Evolutionary conservation across 345 rosid species (phyloP), one percentile per base, ranked within the genome.

Genomic region (Laguncularia racemosa): DNA sequence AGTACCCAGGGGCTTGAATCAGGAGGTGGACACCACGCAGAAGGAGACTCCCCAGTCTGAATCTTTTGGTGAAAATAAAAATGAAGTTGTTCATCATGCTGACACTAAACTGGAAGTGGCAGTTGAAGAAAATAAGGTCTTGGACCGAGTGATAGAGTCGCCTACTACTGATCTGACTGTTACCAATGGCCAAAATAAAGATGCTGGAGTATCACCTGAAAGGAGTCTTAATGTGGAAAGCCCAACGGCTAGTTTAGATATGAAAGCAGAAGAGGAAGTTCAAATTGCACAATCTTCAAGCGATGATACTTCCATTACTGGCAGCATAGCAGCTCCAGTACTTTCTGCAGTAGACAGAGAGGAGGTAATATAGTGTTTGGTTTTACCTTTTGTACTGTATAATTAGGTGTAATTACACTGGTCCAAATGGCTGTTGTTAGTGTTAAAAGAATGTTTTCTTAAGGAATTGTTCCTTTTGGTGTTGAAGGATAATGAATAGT

Each of bases 191-290:
- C 71, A 63, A 59, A 52, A 17, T 64, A 53, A 66, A 19, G 53
- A 65, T 60, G 17, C 76, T 69, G 73, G 51, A 19, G 18, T 28
- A 43, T 62, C 81, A 44, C 46, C 73, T 14, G 73, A 69, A 45
- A 63, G 38, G 23, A 59, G 60, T 69, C 63, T 61, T 61, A 66
- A 67, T 21, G 40, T 48, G 40, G 77, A 62, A 68, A 67, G 53
- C 66, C 57, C 57, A 61, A 74, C 21, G 16, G 59, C 80, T 65
- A 72, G 70, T 69, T 38, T 57, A 63, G 64, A 48, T 56, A 44
- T 23, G 47, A 73, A 73, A 71, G 48, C 72, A 13, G 68, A 40
- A 44, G 79, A 89, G 55, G 74, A 65, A 72, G 45, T 56, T 61
- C 71, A 69, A 58, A 69, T 14, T 51, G 48, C 58, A 13, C 44